These are phyloP conservation scores for Jatropha curcas DNA, from an alignment of 345 rosid genomes.

Conservation along the genomic window DNA sequence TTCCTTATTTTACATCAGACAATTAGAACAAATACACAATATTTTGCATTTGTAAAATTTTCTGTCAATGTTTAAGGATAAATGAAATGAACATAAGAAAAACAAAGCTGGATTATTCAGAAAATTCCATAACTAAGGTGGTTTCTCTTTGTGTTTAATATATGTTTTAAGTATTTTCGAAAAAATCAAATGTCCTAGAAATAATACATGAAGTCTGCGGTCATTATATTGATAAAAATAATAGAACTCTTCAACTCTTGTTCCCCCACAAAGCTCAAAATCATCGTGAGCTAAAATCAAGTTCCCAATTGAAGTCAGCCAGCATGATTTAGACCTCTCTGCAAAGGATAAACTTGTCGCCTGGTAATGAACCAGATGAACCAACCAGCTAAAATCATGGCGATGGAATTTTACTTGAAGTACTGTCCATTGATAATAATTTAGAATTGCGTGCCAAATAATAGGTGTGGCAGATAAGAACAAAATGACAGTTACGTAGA, in stretches of 20 bases:
- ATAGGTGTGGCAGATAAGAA: constrained; percentile 3
- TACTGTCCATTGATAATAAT: neutral
- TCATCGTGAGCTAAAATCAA: neutral
- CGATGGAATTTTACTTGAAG: neutral
- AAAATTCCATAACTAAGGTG: neutral
- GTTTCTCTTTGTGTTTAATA: neutral
- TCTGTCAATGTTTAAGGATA: neutral
- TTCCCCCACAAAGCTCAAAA: neutral
- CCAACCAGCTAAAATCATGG: neutral
- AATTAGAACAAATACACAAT: neutral
- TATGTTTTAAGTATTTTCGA: neutral
- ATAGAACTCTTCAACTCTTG: neutral
- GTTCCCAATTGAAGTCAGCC: neutral
- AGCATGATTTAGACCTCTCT: neutral
- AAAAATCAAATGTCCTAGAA: too few species aligned
- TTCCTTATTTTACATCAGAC: neutral
- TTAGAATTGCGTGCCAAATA: constrained; percentile 9
- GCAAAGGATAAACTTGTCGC: neutral
- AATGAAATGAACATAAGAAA: neutral
- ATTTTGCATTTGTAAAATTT: neutral
- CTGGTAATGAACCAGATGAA: neutral
- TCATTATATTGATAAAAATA: neutral
- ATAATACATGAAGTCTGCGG: neutral
- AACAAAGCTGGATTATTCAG: neutral
- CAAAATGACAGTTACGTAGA: constrained; percentile 1